These are phyloP conservation scores for Cladosporium halotolerans DNA, from an alignment of 2,329 filamentous ascomycete genomes.

Conservation along the genomic window DNA sequence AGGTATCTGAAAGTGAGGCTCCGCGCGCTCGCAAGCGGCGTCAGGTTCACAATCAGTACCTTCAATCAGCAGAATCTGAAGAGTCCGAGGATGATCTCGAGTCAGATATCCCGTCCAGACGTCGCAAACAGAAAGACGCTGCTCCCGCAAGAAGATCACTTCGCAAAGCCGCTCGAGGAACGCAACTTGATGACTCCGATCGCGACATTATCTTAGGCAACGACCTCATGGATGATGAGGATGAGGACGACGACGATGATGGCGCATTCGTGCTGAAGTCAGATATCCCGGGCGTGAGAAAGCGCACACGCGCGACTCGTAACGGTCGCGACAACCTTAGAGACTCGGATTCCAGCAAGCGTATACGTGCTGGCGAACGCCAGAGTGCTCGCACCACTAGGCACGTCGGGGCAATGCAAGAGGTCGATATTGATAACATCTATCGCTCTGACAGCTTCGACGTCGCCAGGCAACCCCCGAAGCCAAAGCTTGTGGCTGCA, in stretches of 20 bases:
- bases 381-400: slow-evolving; percentile 42
- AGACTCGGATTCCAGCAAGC: slow-evolving; percentile 15
- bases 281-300: slow-evolving; percentile 34
- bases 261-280: slow-evolving; percentile 31
- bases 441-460: slow-evolving; percentile 40
- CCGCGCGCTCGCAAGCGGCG: slow-evolving; percentile 18
- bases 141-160: neutral
- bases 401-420: slow-evolving; percentile 45
- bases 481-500: slow-evolving; percentile 53
- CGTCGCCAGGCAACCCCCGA: slow-evolving; percentile 25
- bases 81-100: slow-evolving; percentile 17
- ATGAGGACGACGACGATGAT: slow-evolving; percentile 23
- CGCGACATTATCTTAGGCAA: slow-evolving; percentile 1
- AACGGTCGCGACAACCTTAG: neutral
- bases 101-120: neutral
- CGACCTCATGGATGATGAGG: slow-evolving; percentile 21
- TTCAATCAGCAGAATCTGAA: slow-evolving; percentile 16
- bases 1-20: slow-evolving; percentile 16
- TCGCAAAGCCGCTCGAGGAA: neutral
- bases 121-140: neutral
- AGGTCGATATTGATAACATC: slow-evolving; percentile 53
- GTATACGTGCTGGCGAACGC: slow-evolving; percentile 26
- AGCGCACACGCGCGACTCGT: slow-evolving; percentile 14
- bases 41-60: slow-evolving; percentile 20
- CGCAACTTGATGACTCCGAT: slow-evolving; percentile 8